Base-by-base conservation (phyloP, 495 filamentous ascomycete species). In the Halenospora varia region DNA sequence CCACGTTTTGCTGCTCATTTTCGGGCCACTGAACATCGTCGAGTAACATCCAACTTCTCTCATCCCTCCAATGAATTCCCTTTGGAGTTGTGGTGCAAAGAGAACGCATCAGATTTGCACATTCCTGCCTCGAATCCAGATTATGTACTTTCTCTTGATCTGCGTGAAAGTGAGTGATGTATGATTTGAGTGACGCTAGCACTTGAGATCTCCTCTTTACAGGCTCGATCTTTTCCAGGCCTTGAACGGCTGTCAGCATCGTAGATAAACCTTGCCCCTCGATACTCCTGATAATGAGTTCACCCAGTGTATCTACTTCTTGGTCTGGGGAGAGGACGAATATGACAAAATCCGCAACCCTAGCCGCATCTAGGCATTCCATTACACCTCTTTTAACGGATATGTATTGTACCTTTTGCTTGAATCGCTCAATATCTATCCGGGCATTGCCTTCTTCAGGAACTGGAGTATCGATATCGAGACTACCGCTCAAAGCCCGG, bases 221-320 rank as follows among this genome's bases (percentile, higher is more conserved):
- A 0, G 88, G 83, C 62, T 94, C 87, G 41, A 97, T 73, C 20
- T 76, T 80, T 63, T 94, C 83, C 20, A 96, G 75, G 35, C 84
- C 81, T 68, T 96, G 90, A 1, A 92, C 92, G 15, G 87, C 81
- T 0, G 87, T 86, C 62, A 94, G 74, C 6, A 93, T 77, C 46
- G 88, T 96, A 1, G 93, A 96, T 57, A 98, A 80, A 65, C 94
- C 94, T 72, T 98, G 94, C 50, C 90, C 85, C 73, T 96, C 92
- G 49, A 97, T 86, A 40, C 88, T 87, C 63, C 88, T 80, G 56
- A 98, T 71, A 48, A 97, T 82, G 57, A 88, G 72, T 68, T 97
- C 89, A 48, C 91, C 92, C 48, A 88, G 63, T 15, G 84, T 80
- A 64, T 94, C 91, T 11, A 96, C 89, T 68, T 97, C 90, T 55